Conservation (phyloP, 2,329 filamentous ascomycete species). For the Microsporum canis region DNA sequence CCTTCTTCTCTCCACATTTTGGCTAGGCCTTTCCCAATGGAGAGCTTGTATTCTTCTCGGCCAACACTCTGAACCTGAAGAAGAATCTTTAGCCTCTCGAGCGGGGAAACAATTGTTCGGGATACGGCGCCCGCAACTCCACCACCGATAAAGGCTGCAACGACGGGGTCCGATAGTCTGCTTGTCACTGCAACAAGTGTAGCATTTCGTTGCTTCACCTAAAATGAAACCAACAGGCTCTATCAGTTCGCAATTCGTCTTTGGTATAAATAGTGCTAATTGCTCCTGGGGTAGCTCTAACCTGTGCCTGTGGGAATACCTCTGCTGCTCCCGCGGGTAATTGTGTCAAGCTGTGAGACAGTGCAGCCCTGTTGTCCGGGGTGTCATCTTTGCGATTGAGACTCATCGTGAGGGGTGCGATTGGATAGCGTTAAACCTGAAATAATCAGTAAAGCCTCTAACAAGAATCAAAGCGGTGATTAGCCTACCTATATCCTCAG, state of each 20-base stretch:
- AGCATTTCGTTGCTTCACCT: background rate
- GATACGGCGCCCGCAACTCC: constrained; percentile 95
- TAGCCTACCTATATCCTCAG: background rate
- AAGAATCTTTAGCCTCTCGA: constrained; percentile 95
- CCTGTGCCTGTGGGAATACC: background rate
- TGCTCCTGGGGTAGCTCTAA: background rate
- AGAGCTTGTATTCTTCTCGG: constrained; percentile 84
- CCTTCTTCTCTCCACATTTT: constrained; percentile 98
- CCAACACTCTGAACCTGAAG: constrained; percentile 90
- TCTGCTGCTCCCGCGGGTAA: background rate
- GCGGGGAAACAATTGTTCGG: constrained; percentile 86
- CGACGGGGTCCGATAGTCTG: constrained; percentile 62
- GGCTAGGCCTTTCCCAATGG: constrained; percentile 70
- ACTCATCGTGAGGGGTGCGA: constrained; percentile 7
- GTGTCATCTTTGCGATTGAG: constrained; percentile 8
- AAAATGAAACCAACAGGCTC: background rate
- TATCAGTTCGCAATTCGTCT: background rate
- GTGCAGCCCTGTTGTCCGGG: background rate
- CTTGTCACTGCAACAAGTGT: constrained; percentile 13
- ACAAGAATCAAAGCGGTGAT: background rate
- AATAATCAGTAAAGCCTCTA: background rate
- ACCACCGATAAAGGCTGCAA: constrained; percentile 86
- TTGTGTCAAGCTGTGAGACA: background rate
- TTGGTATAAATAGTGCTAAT: background rate
- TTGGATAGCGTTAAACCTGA: background rate